These are phyloP conservation scores for Blastobotrys arbuscula DNA, from an alignment of 1,139 yeast genomes.

Conservation along the genomic window DNA sequence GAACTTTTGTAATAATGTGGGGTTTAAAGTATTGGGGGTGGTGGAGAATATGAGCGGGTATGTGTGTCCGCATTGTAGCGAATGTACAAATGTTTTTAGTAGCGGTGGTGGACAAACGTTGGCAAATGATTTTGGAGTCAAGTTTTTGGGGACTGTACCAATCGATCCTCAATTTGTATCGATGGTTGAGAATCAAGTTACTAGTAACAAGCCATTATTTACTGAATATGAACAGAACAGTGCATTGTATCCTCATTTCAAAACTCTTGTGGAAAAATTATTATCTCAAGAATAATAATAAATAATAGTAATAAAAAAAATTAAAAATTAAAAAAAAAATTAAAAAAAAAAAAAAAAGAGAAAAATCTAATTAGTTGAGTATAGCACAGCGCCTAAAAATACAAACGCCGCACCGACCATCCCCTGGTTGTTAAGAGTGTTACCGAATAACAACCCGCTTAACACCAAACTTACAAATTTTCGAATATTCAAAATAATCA, in stretches of 20 bases:
- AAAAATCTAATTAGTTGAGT: slow-evolving; percentile 24
- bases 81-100: slow-evolving; percentile 79
- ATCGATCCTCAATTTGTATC: slow-evolving; percentile 90
- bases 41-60: slow-evolving; percentile 97
- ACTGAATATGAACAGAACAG: slow-evolving; percentile 37
- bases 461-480: slow-evolving; percentile 55
- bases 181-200: slow-evolving; percentile 59
- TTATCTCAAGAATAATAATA: no score
- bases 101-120: slow-evolving; percentile 85
- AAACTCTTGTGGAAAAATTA: slow-evolving; percentile 39
- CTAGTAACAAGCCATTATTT: slow-evolving; percentile 27
- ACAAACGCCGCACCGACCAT: slow-evolving; percentile 48
- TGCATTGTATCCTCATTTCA: slow-evolving; percentile 46
- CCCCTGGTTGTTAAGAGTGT: slow-evolving; percentile 36
- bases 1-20: slow-evolving; percentile 84
- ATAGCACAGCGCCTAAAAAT: slow-evolving; percentile 49
- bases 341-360: not conserved
- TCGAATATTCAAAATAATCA: slow-evolving; percentile 53
- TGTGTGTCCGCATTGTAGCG: slow-evolving; percentile 90
- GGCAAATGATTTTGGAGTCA: slow-evolving; percentile 54
- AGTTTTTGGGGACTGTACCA: slow-evolving; percentile 81
- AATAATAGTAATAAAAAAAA: not conserved
- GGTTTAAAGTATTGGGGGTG: slow-evolving; percentile 72
- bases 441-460: slow-evolving; percentile 48
- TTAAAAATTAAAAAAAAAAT: no score